Percentiles rank a stretch among this genome's conserved stretches.
Conservation (phyloP, 2,329 filamentous ascomycete genomes). For the Apiospora sp. region DNA sequence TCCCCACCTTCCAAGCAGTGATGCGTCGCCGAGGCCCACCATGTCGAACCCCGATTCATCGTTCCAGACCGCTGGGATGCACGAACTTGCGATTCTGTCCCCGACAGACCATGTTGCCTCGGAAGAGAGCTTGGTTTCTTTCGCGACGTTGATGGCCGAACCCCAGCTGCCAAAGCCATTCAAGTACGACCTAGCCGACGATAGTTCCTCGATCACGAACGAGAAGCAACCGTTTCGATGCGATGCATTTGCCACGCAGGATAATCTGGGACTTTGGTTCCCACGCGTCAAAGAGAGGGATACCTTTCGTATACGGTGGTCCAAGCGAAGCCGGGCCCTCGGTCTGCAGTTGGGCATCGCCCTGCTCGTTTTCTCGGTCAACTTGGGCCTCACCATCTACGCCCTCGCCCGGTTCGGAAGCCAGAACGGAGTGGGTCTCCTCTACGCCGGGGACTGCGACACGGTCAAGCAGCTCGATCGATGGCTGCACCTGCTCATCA, state of each 20-base stretch:
- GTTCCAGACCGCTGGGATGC: not conserved
- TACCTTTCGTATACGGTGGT: constrained; percentile 32
- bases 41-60: not conserved
- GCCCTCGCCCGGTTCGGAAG: constrained; percentile 1
- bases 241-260: constrained; percentile 31
- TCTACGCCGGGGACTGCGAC: constrained; percentile 39
- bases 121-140: not conserved
- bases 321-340: constrained; percentile 33
- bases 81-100: not conserved
- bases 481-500: constrained; percentile 43
- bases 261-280: constrained; percentile 33
- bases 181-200: not conserved
- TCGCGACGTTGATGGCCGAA: not conserved
- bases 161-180: not conserved
- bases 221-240: constrained; percentile 26
- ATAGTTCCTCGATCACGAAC: not conserved
- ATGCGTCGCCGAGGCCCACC: not conserved
- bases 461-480: constrained; percentile 31
- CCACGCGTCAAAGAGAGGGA: constrained; percentile 33
- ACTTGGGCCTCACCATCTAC: constrained; percentile 21
- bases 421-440: constrained; percentile 32
- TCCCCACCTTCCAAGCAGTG: not conserved
- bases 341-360: constrained; percentile 38
- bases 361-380: constrained; percentile 31
- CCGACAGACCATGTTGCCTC: not conserved